phyloP scores from a whole-genome alignment of 208 protist species.

The Herpetomonas tarakana region DNA sequence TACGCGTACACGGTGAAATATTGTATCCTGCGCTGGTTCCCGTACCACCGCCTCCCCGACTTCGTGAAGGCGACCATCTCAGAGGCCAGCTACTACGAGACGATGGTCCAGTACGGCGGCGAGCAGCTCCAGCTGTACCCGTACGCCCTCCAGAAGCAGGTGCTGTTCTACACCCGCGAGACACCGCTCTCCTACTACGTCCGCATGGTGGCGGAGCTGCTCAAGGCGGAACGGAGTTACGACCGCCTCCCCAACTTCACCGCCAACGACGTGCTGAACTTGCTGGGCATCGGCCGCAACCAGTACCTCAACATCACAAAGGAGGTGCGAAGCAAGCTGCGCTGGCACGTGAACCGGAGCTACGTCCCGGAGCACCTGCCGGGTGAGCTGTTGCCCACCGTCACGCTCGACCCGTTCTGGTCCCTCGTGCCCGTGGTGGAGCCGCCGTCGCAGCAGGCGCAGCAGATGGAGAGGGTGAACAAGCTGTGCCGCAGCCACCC shows the following conservation, averaged over 20 bases:
- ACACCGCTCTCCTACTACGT: constrained; percentile 79
- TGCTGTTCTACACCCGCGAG: constrained; percentile 63
- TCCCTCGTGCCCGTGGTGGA: constrained; percentile 35
- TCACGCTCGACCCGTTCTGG: constrained; percentile 57
- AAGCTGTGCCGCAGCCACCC: constrained; percentile 6
- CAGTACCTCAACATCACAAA: constrained; percentile 97
- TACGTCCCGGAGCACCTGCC: constrained; percentile 72
- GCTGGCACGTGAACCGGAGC: constrained; percentile 69
- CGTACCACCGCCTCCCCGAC: constrained; percentile 67
- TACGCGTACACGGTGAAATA: constrained; percentile 31
- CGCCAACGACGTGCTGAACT: constrained; percentile 92
- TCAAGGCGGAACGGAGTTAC: constrained; percentile 86
- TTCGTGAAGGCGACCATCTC: constrained; percentile 36
- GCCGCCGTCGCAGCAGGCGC: constrained; percentile 11
- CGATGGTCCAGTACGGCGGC: constrained; percentile 51
- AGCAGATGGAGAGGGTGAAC: constrained; percentile 14
- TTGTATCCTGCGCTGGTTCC: constrained; percentile 44
- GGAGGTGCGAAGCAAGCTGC: constrained; percentile 84
- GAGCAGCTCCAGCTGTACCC: constrained; percentile 77
- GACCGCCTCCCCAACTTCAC: constrained; percentile 97
- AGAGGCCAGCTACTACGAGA: constrained; percentile 70
- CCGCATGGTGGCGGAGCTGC: constrained; percentile 60
- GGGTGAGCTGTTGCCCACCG: constrained; percentile 32
- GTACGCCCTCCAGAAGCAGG: constrained; percentile 53
- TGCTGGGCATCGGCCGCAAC: constrained; percentile 96